Evolutionary conservation across 2,329 filamentous ascomycete genomes (phyloP).

Genomic region (Leptographium lundbergii): DNA sequence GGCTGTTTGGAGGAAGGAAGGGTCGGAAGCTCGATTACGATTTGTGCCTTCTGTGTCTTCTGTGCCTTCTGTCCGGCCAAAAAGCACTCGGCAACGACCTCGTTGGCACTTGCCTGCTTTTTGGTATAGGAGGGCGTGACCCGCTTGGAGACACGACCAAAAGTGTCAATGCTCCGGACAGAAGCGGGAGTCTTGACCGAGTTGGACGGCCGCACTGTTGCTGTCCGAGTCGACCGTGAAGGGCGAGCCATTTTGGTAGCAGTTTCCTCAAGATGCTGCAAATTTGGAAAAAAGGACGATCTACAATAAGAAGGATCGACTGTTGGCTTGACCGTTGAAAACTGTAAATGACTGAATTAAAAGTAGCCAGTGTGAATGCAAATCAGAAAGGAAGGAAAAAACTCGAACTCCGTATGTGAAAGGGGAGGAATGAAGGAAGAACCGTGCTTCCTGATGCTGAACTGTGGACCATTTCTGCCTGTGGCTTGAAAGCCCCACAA

Average conservation of each 20-base stretch:
- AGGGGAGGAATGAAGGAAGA: background rate
- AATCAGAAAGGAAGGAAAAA: background rate
- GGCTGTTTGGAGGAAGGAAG: background rate
- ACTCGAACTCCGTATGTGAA: background rate
- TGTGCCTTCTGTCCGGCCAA: conserved; percentile 23
- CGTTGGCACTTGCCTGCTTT: conserved; percentile 6
- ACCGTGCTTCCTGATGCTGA: background rate
- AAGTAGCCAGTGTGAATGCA: background rate
- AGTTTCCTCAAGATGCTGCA: background rate
- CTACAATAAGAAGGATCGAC: background rate
- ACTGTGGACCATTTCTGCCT: background rate
- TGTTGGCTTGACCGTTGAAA: background rate
- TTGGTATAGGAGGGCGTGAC: conserved; percentile 8
- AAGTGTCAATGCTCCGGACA: conserved; percentile 11
- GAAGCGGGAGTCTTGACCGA: background rate
- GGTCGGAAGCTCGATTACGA: conserved; percentile 9
- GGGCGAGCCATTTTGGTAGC: conserved; percentile 7
- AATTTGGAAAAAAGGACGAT: background rate
- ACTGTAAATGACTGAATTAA: background rate
- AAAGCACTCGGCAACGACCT: conserved; percentile 14
- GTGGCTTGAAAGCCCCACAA: background rate
- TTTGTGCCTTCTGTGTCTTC: conserved; percentile 12
- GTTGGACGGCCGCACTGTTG: conserved; percentile 4
- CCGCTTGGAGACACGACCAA: conserved; percentile 14
- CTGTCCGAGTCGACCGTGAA: conserved; percentile 6